Percentiles rank a stretch among this genome's conserved stretches.
Conservation (phyloP, 2,329 filamentous ascomycete genomes). For the Ceratocystis albifundus region DNA sequence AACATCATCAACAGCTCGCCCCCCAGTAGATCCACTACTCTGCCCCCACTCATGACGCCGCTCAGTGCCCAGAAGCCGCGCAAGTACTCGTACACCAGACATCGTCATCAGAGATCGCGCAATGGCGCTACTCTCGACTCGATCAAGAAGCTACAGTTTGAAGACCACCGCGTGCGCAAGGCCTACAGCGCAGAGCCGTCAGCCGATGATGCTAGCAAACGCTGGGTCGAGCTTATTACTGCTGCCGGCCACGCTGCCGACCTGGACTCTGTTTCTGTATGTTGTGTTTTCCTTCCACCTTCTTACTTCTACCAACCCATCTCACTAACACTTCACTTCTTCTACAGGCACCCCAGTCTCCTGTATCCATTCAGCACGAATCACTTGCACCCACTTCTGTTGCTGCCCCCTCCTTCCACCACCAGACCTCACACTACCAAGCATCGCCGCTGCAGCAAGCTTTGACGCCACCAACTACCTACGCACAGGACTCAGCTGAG, state of each 20-base stretch:
- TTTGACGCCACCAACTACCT: slow-evolving; percentile 65
- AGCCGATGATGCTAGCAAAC: slow-evolving; percentile 64
- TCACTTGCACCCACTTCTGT: slow-evolving; percentile 48
- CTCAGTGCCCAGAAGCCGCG: slow-evolving; percentile 61
- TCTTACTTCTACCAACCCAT: not conserved
- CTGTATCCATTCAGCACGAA: slow-evolving; percentile 50
- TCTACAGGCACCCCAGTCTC: slow-evolving; percentile 50
- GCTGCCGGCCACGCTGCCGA: slow-evolving; percentile 64
- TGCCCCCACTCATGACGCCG: slow-evolving; percentile 69
- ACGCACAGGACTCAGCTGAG: slow-evolving; percentile 53
- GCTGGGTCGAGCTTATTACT: slow-evolving; percentile 94
- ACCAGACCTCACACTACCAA: slow-evolving; percentile 51
- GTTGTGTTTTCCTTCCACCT: slow-evolving; percentile 30
- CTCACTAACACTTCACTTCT: not conserved
- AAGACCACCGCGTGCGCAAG: slow-evolving; percentile 58
- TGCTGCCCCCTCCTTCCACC: slow-evolving; percentile 49
- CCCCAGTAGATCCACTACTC: slow-evolving; percentile 73
- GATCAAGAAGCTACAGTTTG: slow-evolving; percentile 32
- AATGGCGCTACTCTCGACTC: slow-evolving; percentile 10
- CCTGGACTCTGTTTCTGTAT: slow-evolving; percentile 79
- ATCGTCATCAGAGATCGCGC: slow-evolving; percentile 57
- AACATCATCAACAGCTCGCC: slow-evolving; percentile 65
- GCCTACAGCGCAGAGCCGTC: slow-evolving; percentile 77
- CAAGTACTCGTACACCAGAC: slow-evolving; percentile 78
- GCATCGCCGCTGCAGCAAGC: slow-evolving; percentile 85